These are phyloP conservation scores for Inosperma sp. DNA, from an alignment of 768 basidiomycete species.

Conservation along the genomic window DNA sequence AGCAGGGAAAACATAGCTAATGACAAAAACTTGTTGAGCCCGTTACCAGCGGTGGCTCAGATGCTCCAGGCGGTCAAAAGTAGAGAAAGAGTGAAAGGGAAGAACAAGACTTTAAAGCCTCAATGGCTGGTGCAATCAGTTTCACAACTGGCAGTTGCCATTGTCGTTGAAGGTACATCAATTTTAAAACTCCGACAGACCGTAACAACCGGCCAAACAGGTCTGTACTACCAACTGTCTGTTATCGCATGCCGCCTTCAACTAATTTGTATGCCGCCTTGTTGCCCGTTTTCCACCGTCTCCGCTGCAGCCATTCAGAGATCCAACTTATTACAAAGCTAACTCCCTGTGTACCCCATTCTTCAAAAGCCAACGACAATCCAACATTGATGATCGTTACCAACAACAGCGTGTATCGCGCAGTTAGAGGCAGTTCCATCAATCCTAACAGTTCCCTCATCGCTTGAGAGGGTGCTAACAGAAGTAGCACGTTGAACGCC, in stretches of 20 bases:
- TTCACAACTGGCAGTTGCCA: no score
- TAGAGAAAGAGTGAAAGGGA: slow-evolving; percentile 12
- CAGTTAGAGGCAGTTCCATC: slow-evolving; percentile 66
- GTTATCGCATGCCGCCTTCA: slow-evolving; percentile 59
- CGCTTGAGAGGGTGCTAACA: slow-evolving; percentile 63
- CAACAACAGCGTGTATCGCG: slow-evolving; percentile 62
- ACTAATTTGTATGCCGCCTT: slow-evolving; percentile 79
- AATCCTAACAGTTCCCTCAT: slow-evolving; percentile 66
- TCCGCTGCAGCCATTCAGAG: slow-evolving; percentile 38
- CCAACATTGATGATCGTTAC: slow-evolving; percentile 67
- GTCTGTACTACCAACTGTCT: slow-evolving; percentile 1
- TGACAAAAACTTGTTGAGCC: slow-evolving; percentile 35
- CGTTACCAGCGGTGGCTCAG: slow-evolving; percentile 50
- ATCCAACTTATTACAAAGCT: slow-evolving; percentile 50
- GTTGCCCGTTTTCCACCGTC: slow-evolving; percentile 54
- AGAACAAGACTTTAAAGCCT: slow-evolving; percentile 46
- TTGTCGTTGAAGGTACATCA: neutral
- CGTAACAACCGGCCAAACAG: neutral
- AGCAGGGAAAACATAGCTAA: slow-evolving; percentile 38
- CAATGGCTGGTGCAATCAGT: no score
- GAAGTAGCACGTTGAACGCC: slow-evolving; percentile 68
- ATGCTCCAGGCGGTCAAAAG: slow-evolving; percentile 20
- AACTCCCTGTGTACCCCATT: slow-evolving; percentile 60
- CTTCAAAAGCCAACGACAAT: slow-evolving; percentile 71
- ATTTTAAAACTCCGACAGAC: neutral